A percentile compares a stretch with the other conserved stretches of the same genome.
These are phyloP conservation scores for Cutaneotrichosporon sp. DNA, from an alignment of 1,284 basidiomycete species.

Conservation along the genomic window DNA sequence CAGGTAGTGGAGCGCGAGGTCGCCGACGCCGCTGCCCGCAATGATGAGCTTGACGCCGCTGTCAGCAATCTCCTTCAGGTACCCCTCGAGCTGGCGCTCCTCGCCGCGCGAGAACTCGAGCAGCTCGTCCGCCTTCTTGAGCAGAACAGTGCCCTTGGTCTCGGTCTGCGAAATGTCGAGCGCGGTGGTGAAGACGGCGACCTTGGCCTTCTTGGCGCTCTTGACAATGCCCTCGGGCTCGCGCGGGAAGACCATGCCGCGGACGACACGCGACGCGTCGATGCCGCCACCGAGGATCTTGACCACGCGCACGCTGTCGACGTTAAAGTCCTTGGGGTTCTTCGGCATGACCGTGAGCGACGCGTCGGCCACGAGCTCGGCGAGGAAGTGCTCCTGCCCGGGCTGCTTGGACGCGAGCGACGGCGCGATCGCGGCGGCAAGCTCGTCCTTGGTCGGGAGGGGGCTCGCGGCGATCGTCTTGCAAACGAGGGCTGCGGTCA, in stretches of 20 bases:
- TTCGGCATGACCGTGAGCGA: slow-evolving; percentile 85
- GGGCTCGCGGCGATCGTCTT: slow-evolving; percentile 57
- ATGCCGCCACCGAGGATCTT: slow-evolving; percentile 97
- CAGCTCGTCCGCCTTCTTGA: slow-evolving; percentile 96
- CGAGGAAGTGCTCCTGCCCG: slow-evolving; percentile 82
- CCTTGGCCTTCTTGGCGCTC: slow-evolving; percentile 79
- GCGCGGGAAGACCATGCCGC: slow-evolving; percentile 97
- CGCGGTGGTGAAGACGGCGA: slow-evolving; percentile 90
- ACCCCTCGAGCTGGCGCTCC: slow-evolving; percentile 95
- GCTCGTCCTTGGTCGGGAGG: slow-evolving; percentile 74
- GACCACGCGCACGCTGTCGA: slow-evolving; percentile 97
- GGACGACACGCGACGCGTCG: slow-evolving; percentile 79
- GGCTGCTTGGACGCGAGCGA: slow-evolving; percentile 98
- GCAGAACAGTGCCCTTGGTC: slow-evolving; percentile 96
- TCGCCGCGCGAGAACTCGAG: slow-evolving; percentile 94
- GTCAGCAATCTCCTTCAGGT: slow-evolving; percentile 96
- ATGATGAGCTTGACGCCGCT: slow-evolving; percentile 93
- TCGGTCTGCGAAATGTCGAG: slow-evolving; percentile 95
- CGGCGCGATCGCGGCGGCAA: slow-evolving; percentile 80
- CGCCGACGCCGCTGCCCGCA: slow-evolving; percentile 88
- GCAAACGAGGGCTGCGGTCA: slow-evolving; percentile 48
- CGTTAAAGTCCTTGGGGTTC: slow-evolving; percentile 89
- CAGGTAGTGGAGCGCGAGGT: slow-evolving; percentile 96
- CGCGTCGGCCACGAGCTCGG: slow-evolving; percentile 88
- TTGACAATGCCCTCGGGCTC: slow-evolving; percentile 89